These are phyloP conservation scores for Sclerotinia glacialis DNA, from an alignment of 2,329 filamentous ascomycete species.

Conservation along the genomic window DNA sequence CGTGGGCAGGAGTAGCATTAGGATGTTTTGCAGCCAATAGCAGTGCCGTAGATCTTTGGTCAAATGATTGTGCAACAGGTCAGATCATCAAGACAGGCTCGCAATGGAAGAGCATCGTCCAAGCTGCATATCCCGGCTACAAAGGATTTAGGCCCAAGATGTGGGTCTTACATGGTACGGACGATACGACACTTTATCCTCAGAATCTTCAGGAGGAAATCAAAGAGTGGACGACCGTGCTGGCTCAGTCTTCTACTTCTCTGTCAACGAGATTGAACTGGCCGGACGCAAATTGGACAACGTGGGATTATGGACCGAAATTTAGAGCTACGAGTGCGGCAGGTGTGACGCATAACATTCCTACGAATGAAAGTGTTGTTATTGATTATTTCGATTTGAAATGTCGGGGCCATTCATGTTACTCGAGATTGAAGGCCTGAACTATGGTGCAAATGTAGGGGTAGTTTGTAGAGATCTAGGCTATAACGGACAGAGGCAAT, in stretches of 20 bases:
- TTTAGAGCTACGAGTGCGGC: conserved; percentile 28
- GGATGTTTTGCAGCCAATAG: conserved; percentile 43
- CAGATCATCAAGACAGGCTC: conserved; percentile 38
- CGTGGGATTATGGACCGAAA: conserved; percentile 29
- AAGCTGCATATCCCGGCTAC: conserved; percentile 42
- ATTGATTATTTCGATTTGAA: conserved; percentile 33
- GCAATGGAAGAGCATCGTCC: conserved; percentile 45
- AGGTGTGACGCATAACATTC: conserved; percentile 32
- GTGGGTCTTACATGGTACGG: conserved; percentile 40
- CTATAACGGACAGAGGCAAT: not conserved
- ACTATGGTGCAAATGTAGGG: not conserved
- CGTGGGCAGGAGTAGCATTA: conserved; percentile 46
- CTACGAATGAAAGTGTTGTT: conserved; percentile 28
- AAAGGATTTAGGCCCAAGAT: conserved; percentile 31
- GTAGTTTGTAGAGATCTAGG: not conserved
- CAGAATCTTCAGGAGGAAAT: conserved; percentile 45
- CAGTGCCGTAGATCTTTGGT: conserved; percentile 48
- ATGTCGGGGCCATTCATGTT: conserved; percentile 22
- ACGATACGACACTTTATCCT: conserved; percentile 43
- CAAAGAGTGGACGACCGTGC: conserved; percentile 49
- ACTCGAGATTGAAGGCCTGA: conserved; percentile 3
- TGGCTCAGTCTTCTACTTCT: conserved; percentile 30
- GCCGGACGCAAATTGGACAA: conserved; percentile 36
- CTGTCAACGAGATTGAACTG: conserved; percentile 31
- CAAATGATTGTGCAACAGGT: conserved; percentile 47